Evolutionary conservation across 78 protist genomes (phyloP).

Genomic region (Dictyostelium firmibasis): DNA sequence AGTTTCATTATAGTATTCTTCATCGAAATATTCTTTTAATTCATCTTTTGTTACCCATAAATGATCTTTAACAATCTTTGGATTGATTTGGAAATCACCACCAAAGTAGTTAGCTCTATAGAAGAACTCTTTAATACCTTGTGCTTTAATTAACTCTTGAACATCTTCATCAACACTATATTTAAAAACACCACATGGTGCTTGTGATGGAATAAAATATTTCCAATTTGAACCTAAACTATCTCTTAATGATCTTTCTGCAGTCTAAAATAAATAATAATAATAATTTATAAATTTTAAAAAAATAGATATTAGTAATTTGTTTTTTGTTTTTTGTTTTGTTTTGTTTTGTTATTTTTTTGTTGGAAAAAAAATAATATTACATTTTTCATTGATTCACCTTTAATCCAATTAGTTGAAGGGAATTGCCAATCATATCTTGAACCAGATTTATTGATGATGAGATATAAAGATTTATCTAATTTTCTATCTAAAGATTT

Average conservation of each 20-base stretch:
- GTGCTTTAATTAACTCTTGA: constrained; percentile 43
- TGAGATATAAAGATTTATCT: constrained; percentile 64
- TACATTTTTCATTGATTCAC: constrained; percentile 69
- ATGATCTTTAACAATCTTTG: constrained; percentile 49
- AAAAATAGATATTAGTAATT: background rate
- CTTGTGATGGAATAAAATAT: constrained; percentile 74
- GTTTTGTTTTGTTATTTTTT: no score
- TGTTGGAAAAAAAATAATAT: background rate
- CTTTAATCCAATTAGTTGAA: constrained; percentile 48
- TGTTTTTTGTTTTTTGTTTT: no score
- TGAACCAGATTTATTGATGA: constrained; percentile 40
- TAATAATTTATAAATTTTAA: background rate
- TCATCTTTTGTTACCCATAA: constrained; percentile 58
- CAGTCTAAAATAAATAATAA: background rate
- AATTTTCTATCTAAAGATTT: constrained; percentile 48
- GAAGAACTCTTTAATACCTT: constrained; percentile 72
- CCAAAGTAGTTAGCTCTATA: constrained; percentile 45
- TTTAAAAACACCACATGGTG: constrained; percentile 73
- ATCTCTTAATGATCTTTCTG: constrained; percentile 71
- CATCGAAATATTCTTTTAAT: constrained; percentile 48
- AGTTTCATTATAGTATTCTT: constrained; percentile 33
- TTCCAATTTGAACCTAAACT: constrained; percentile 46
- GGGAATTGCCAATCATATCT: constrained; percentile 71
- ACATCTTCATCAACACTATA: constrained; percentile 14
- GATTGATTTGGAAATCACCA: constrained; percentile 12